A percentile compares a stretch with the other conserved stretches of the same genome.
Conservation (phyloP, 176 grass and related monocot genomes). For the Carex myosuroides region DNA sequence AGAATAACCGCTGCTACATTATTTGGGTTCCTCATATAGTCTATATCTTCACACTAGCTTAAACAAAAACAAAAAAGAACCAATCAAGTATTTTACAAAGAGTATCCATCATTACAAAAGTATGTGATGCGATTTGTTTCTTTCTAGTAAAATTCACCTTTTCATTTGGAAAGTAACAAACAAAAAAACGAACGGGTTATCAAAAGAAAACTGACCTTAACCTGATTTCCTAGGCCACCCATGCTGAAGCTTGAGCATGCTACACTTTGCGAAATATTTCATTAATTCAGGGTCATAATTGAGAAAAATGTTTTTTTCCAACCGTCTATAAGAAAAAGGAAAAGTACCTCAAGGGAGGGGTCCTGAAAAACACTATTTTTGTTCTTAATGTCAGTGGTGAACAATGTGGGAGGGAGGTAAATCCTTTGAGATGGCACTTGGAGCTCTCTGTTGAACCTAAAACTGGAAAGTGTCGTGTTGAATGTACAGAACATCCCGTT, state of each 20-base stretch:
- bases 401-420: too few species aligned
- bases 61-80: background rate
- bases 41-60: constrained; percentile 42
- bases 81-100: background rate
- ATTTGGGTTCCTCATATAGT: constrained; percentile 29
- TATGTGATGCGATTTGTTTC: background rate
- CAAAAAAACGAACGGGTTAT: background rate
- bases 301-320: too few species aligned
- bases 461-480: too few species aligned
- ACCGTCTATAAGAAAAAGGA: too few species aligned
- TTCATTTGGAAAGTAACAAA: background rate
- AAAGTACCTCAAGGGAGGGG: too few species aligned
- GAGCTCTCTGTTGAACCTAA: constrained; percentile 26
- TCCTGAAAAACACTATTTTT: too few species aligned
- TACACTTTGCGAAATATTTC: too few species aligned
- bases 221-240: too few species aligned
- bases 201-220: too few species aligned
- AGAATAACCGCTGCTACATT: constrained; percentile 76
- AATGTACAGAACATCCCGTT: too few species aligned
- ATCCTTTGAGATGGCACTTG: background rate
- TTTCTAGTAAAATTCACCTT: background rate
- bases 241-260: too few species aligned
- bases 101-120: background rate
- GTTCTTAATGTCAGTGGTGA: too few species aligned
- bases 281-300: background rate